phyloP scores from a whole-genome alignment of 2,329 filamentous ascomycete species.

The Xylariomycetidae sp. region DNA sequence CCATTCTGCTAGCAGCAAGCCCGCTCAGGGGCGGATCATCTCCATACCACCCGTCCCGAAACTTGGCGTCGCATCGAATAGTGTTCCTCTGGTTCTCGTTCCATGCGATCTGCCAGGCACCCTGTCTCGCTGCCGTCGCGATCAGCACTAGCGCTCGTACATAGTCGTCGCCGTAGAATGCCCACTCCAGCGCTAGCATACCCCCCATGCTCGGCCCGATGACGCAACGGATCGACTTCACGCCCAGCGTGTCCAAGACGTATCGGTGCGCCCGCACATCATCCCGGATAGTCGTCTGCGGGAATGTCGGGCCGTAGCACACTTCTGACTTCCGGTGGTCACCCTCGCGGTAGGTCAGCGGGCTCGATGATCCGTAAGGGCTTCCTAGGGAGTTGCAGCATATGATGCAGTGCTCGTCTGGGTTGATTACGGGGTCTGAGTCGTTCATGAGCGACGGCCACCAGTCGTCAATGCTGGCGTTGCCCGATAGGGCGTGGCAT shows the following conservation, averaged over 20 bases:
- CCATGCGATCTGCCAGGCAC: conserved; percentile 57
- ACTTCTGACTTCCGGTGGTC: too few species aligned
- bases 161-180: conserved; percentile 45
- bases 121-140: conserved; percentile 50
- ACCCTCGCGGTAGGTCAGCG: conserved; percentile 29
- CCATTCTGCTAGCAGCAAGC: conserved; percentile 32
- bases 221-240: conserved; percentile 47
- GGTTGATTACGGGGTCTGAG: conserved; percentile 50
- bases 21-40: conserved; percentile 28
- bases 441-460: conserved; percentile 50
- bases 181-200: conserved; percentile 53
- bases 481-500: conserved; percentile 44
- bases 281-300: conserved; percentile 63
- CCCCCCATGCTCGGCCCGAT: conserved; percentile 56
- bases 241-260: conserved; percentile 49
- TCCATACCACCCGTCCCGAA: conserved; percentile 28
- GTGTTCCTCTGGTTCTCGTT: conserved; percentile 52
- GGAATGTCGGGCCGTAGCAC: conserved; percentile 51
- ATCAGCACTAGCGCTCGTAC: conserved; percentile 50
- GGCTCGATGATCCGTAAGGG: conserved; percentile 50
- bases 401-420: conserved; percentile 47
- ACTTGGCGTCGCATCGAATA: conserved; percentile 29
- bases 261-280: conserved; percentile 57
- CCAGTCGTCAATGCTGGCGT: conserved; percentile 51
- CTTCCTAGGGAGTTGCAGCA: conserved; percentile 51